phyloP scores from a whole-genome alignment of 2,329 filamentous ascomycete species.

The Knufia petricola region DNA sequence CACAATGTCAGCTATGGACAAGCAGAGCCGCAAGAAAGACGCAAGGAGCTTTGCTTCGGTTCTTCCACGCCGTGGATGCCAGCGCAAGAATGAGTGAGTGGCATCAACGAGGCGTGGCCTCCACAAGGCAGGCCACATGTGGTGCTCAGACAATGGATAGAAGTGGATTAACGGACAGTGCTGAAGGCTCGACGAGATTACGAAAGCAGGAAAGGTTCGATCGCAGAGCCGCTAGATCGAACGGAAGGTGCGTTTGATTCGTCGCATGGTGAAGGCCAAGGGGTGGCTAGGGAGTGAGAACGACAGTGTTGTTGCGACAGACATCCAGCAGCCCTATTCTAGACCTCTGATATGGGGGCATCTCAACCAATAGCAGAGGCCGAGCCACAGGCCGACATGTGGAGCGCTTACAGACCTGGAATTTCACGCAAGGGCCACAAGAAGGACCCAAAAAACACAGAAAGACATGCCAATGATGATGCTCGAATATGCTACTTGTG shows the following conservation, averaged over 20 bases:
- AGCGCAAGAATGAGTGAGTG: background rate
- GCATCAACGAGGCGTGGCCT: background rate
- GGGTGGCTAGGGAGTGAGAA: background rate
- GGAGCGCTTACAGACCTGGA: background rate
- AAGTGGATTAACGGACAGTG: conserved; percentile 1
- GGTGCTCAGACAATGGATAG: conserved; percentile 4
- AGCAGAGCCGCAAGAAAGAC: conserved; percentile 4
- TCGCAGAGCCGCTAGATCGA: conserved; percentile 4
- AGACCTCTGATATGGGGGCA: background rate
- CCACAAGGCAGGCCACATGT: background rate
- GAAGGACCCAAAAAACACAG: background rate
- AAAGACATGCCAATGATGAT: background rate
- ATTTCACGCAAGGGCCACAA: background rate
- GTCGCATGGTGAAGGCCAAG: background rate
- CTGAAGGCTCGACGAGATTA: background rate
- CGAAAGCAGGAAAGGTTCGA: background rate
- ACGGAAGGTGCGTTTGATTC: background rate
- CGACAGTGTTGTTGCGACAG: background rate
- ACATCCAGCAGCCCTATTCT: background rate
- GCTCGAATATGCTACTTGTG: background rate
- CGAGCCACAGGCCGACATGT: background rate
- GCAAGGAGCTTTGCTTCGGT: background rate
- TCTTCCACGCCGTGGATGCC: background rate
- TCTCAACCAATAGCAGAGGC: background rate
- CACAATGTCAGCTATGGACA: background rate